Base-by-base conservation (phyloP, 2,329 filamentous ascomycete genomes). In the Chaetothyriales sp. region DNA sequence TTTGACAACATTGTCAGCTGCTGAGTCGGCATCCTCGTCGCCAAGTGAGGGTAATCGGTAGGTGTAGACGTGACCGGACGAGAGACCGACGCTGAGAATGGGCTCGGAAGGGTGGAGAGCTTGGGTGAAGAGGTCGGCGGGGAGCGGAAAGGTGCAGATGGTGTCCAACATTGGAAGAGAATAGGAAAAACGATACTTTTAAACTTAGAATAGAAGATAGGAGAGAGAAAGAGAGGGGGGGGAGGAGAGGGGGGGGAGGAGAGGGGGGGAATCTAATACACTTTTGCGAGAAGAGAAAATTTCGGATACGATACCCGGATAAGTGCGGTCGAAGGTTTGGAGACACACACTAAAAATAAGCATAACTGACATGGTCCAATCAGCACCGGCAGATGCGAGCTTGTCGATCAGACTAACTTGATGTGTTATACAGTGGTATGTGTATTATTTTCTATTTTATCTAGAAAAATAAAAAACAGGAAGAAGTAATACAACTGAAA, bases 41-140 rank as follows among this genome's bases (percentile, higher is more conserved):
- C 76, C 75, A 18, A 68, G 68, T 32, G 71, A 68, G 22, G 79
- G 79, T 22, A 96, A 69, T 63, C 77, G 73, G 49, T 71, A 72
- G 57, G 73, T 73, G 61, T 78, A 74, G 19, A 76, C 71, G 58
- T 79, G 75, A 3, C 75, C 75, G 53, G 75, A 73, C 18, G 77
- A 64, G 28, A 65, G 76, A 15, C 92, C 92, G 46, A 95, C 85
- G 0, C 88, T 85, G 55, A 98, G 74, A 48, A 98, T 71, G 12
- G 90, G 86, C 64, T 89, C 80, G 0, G 76, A 78, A 1, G 92
- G 89, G 65, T 98, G 92, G 18, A 95, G 73, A 10, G 83, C 84
- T 67, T 94, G 88, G 1, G 86, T 70, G 70, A 98, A 96, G 61
- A 98, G 75, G 63, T 96, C 92, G 51, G 85, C 78, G 52, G 79